These are phyloP conservation scores for Spatholobus suberectus DNA, from an alignment of 306 rosid genomes.

Conservation along the genomic window DNA sequence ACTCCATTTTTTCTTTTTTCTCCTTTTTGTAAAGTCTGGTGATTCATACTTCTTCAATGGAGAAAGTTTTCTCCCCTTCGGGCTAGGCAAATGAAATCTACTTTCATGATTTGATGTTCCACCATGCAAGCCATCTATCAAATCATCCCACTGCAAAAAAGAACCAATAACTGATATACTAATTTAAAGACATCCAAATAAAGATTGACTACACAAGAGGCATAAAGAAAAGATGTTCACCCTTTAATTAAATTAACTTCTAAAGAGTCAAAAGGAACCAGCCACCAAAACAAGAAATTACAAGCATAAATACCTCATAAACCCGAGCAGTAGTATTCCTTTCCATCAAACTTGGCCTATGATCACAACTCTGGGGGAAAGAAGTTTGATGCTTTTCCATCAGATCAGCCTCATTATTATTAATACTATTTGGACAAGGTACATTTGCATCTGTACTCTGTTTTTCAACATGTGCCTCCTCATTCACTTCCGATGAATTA, in stretches of 20 bases:
- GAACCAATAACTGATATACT: not conserved
- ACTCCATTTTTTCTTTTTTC: constrained; percentile 67
- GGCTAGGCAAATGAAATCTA: constrained; percentile 53
- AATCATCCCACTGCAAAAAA: constrained; percentile 62
- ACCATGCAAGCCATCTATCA: constrained; percentile 44
- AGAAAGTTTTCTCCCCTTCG: constrained; percentile 49
- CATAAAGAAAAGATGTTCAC: not conserved
- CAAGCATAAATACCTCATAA: constrained; percentile 56
- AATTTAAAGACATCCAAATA: not conserved
- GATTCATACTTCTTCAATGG: constrained; percentile 54
- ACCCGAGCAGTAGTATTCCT: constrained; percentile 55
- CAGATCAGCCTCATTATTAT: constrained; percentile 18
- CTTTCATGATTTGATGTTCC: constrained; percentile 28
- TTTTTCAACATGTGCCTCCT: constrained; percentile 37
- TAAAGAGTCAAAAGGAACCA: constrained; percentile 13
- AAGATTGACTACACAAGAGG: not conserved
- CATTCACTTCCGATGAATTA: not conserved
- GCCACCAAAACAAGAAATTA: not conserved
- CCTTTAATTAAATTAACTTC: not conserved
- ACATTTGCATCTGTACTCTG: constrained; percentile 23
- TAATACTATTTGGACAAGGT: constrained; percentile 23
- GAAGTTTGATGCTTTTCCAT: constrained; percentile 18
- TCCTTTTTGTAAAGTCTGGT: constrained; percentile 44
- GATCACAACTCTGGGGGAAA: constrained; percentile 24
- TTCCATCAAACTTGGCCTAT: constrained; percentile 56